phyloP scores from a whole-genome alignment of 2,329 filamentous ascomycete species.

The Sclerotinia borealis region DNA sequence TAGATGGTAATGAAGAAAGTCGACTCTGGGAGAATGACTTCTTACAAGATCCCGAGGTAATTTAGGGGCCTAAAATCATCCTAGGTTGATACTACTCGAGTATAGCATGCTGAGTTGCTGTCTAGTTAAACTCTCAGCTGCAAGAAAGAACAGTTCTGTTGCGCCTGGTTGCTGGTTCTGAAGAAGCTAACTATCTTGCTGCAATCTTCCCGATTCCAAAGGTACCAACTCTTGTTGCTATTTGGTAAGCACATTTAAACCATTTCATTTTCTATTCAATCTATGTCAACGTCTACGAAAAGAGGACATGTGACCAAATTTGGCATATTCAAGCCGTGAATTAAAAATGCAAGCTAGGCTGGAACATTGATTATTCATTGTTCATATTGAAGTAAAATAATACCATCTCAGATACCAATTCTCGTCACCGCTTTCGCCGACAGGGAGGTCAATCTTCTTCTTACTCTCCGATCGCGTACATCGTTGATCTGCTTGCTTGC shows the following conservation, averaged over 20 bases:
- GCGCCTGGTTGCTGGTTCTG: conserved; percentile 63
- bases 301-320: background rate
- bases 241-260: conserved; percentile 48
- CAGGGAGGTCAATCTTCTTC: background rate
- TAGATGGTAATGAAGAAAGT: conserved; percentile 67
- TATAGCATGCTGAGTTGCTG: conserved; percentile 10
- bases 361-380: background rate
- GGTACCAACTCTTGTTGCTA: conserved; percentile 73
- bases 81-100: background rate
- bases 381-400: background rate
- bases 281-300: background rate
- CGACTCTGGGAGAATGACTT: conserved; percentile 67
- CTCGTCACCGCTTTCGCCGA: background rate
- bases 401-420: background rate
- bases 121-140: conserved; percentile 51
- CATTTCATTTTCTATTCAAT: background rate
- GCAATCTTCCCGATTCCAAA: conserved; percentile 77
- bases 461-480: too few relatives aligned
- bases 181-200: conserved; percentile 74
- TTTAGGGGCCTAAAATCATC: conserved; percentile 15
- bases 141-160: conserved; percentile 61
- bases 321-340: background rate
- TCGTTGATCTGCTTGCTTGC: background rate
- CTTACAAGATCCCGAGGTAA: conserved; percentile 50
- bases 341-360: background rate